Conservation (phyloP, 352 stramenopile species). For the Phytophthora syringae region DNA sequence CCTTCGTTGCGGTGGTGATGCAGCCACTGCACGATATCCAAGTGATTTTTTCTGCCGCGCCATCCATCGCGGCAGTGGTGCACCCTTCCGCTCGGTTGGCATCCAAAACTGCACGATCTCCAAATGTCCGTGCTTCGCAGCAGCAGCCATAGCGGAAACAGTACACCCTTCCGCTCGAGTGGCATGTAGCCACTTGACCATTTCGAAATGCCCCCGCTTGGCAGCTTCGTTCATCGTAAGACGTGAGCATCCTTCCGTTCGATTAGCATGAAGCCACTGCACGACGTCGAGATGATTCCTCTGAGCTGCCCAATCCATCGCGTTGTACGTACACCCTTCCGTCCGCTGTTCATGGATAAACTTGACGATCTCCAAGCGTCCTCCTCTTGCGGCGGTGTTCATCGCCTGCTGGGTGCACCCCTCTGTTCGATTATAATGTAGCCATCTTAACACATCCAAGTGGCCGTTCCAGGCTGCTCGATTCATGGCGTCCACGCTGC, state of each 20-base stretch:
- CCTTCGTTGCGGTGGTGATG: constrained; percentile 40
- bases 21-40: constrained; percentile 41
- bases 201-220: constrained; percentile 34
- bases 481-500: constrained; percentile 41
- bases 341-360: constrained; percentile 36
- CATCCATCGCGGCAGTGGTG: constrained; percentile 41
- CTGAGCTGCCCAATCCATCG: constrained; percentile 40
- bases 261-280: constrained; percentile 34
- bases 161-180: constrained; percentile 38
- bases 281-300: constrained; percentile 36
- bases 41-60: constrained; percentile 41
- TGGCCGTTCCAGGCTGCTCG: constrained; percentile 36
- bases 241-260: constrained; percentile 39
- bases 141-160: constrained; percentile 34
- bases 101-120: constrained; percentile 46
- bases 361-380: constrained; percentile 37
- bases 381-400: constrained; percentile 37
- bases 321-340: constrained; percentile 43
- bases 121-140: constrained; percentile 35
- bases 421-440: constrained; percentile 32
- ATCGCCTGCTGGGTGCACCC: constrained; percentile 41
- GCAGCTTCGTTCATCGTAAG: constrained; percentile 41
- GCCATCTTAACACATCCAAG: constrained; percentile 32
- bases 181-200: constrained; percentile 35
- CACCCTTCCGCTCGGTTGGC: constrained; percentile 38